A percentile compares a stretch with the other conserved stretches of the same genome.
phyloP scores from a whole-genome alignment of 495 filamentous ascomycete genomes.

The Hypoxylon cercidicola region DNA sequence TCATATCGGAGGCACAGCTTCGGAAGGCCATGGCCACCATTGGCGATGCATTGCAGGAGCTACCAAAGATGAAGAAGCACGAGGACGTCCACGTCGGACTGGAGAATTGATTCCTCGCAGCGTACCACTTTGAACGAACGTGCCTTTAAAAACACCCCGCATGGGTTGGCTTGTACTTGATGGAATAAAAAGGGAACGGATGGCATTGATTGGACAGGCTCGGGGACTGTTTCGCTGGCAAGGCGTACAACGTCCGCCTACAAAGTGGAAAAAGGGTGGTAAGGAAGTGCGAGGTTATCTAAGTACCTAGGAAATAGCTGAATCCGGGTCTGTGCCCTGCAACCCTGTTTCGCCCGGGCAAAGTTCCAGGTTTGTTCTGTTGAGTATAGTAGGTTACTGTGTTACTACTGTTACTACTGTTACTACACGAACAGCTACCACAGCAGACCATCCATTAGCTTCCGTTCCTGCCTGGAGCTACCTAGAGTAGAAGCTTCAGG shows the following conservation, averaged over 20 bases:
- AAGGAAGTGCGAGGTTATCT: constrained; percentile 34
- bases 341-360: constrained; percentile 26
- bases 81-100: constrained; percentile 42
- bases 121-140: constrained; percentile 10
- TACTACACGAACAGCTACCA: constrained; percentile 17
- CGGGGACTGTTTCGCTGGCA: constrained; percentile 28
- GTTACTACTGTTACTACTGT: constrained; percentile 11
- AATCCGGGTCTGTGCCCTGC: constrained; percentile 20
- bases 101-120: constrained; percentile 42
- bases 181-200: constrained; percentile 23
- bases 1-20: constrained; percentile 89
- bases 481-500: constrained; percentile 18
- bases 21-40: constrained; percentile 78
- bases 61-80: constrained; percentile 55
- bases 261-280: constrained; percentile 44
- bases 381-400: too few relatives aligned
- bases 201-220: constrained; percentile 14
- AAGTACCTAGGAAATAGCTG: constrained; percentile 8
- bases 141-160: constrained; percentile 22
- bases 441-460: constrained; percentile 13
- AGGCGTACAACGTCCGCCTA: constrained; percentile 31
- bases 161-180: constrained; percentile 16
- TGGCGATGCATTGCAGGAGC: constrained; percentile 75
- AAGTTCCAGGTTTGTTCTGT: constrained; percentile 5
- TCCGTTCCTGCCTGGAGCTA: constrained; percentile 21